Evolutionary conservation across 805 yeast genomes (phyloP).

Genomic region (Cyberlindnera subsufficiens): DNA sequence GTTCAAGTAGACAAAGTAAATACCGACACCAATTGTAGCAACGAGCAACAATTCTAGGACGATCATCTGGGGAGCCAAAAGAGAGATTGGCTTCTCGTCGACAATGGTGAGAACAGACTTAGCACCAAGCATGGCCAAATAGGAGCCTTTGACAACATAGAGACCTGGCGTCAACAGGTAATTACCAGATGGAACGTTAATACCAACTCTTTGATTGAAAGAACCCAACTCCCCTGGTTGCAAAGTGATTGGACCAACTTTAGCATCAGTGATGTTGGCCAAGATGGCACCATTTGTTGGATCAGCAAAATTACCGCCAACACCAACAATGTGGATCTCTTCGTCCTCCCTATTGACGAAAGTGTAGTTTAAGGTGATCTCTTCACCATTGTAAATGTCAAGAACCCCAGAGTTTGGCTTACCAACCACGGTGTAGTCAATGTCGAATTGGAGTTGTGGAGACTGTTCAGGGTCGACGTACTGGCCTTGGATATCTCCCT

Average conservation of each 20-base stretch:
- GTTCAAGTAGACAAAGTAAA: conserved; percentile 38
- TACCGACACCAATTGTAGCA: conserved; percentile 42
- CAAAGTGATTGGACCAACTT: conserved; percentile 54
- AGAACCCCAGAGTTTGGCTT: conserved; percentile 31
- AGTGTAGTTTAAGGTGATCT: conserved; percentile 43
- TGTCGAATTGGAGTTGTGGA: conserved; percentile 38
- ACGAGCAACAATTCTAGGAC: conserved; percentile 51
- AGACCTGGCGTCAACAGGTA: conserved; percentile 57
- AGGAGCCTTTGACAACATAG: conserved; percentile 43
- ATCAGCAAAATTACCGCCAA: conserved; percentile 59
- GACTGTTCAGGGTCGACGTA: conserved; percentile 16
- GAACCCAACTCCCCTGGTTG: conserved; percentile 40
- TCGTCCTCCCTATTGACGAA: conserved; percentile 48
- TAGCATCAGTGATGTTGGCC: conserved; percentile 60
- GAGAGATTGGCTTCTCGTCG: conserved; percentile 58
- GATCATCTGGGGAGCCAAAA: conserved; percentile 68
- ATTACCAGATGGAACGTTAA: conserved; percentile 51
- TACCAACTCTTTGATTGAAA: conserved; percentile 55
- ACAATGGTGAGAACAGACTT: conserved; percentile 53
- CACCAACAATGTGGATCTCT: conserved; percentile 52
- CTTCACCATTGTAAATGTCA: conserved; percentile 46
- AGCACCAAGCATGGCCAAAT: conserved; percentile 49
- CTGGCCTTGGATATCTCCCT: conserved; percentile 11
- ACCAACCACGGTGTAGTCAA: conserved; percentile 45
- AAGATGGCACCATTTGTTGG: conserved; percentile 44